A percentile compares a stretch with the other conserved stretches of the same genome.
Conservation (phyloP, 768 basidiomycete species). For the Russula sp. region DNA sequence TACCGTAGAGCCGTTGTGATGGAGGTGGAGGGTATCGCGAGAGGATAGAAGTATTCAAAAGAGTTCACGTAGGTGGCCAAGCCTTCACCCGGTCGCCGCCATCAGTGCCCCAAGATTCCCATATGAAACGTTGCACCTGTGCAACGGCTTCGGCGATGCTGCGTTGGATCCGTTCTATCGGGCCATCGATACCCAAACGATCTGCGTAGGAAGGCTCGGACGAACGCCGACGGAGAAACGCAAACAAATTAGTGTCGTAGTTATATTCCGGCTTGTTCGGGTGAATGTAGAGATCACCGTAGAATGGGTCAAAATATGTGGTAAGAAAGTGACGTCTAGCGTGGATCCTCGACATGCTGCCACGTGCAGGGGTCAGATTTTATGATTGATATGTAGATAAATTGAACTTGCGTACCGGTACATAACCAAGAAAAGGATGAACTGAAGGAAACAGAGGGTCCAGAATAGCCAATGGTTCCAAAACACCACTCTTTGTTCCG, state of each 20-base stretch:
- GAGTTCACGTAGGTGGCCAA: constrained; percentile 28
- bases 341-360: constrained; percentile 46
- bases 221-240: constrained; percentile 24
- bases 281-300: constrained; percentile 62
- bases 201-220: constrained; percentile 13
- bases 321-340: constrained; percentile 63
- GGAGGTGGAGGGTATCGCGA: constrained; percentile 19
- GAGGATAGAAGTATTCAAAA: not conserved
- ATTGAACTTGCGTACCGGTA: constrained; percentile 48
- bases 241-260: constrained; percentile 39
- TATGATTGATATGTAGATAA: not conserved
- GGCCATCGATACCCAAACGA: constrained; percentile 19
- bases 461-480: constrained; percentile 40
- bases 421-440: constrained; percentile 49
- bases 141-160: constrained; percentile 13
- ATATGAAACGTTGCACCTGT: constrained; percentile 23
- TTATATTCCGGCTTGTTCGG: constrained; percentile 44
- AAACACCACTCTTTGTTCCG: constrained; percentile 18
- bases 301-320: constrained; percentile 55
- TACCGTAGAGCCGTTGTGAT: not conserved
- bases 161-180: constrained; percentile 10
- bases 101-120: constrained; percentile 27
- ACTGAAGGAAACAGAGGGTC: constrained; percentile 43
- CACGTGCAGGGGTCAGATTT: not conserved
- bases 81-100: constrained; percentile 15